Conservation (phyloP, 163 green algal species). For the Scenedesmus sp. region DNA sequence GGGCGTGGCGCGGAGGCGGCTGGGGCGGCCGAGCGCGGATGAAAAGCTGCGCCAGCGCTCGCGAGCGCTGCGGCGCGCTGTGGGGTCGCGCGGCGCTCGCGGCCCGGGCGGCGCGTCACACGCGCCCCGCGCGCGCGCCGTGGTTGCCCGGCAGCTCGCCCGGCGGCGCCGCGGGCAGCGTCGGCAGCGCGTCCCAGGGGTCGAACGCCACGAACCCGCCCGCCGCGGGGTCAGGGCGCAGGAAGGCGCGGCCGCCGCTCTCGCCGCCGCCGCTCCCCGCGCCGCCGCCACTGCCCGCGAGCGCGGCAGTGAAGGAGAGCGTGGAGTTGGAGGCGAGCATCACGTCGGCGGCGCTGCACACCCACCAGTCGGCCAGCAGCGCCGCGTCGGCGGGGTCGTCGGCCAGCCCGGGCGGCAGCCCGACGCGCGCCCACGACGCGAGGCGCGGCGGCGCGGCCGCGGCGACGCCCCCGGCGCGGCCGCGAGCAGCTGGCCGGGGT, state of each 20-base stretch:
- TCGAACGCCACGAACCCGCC: constrained; percentile 1
- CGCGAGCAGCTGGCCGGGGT: constrained; percentile 1
- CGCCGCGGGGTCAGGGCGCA: constrained; percentile 19
- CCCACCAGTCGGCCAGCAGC: constrained; percentile 33
- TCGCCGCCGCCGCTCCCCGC: neutral
- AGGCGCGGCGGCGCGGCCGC: neutral
- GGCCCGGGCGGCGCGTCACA: no score
- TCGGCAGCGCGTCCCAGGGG: constrained; percentile 28
- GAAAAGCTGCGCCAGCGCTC: no score
- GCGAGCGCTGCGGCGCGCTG: no score
- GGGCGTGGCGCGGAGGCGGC: no score
- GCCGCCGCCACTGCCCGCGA: neutral
- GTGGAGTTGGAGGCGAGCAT: constrained; percentile 28
- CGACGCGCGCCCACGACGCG: neutral
- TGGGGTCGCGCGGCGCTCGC: no score
- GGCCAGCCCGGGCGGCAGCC: neutral
- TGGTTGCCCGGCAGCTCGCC: neutral
- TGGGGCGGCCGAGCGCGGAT: no score
- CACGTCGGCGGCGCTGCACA: constrained; percentile 18
- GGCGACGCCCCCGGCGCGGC: neutral
- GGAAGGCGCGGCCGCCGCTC: neutral
- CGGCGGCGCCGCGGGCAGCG: constrained; percentile 26
- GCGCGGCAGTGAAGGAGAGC: constrained; percentile 7
- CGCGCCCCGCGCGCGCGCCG: no score
- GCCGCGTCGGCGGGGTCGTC: neutral